phyloP scores from a whole-genome alignment of 2,329 filamentous ascomycete genomes.

The Penicillium sp. region DNA sequence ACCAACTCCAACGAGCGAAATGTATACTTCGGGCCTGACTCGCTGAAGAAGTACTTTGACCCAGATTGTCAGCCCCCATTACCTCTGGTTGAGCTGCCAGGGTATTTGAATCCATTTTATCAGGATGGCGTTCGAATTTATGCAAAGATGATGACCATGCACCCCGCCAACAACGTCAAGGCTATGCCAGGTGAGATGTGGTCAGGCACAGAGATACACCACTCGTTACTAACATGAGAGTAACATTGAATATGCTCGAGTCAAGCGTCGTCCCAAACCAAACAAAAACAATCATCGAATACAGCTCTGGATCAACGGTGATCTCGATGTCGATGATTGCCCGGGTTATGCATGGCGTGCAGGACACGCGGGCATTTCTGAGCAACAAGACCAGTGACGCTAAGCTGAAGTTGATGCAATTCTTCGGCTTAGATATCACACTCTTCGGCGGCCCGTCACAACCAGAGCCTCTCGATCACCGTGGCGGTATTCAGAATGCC shows the following conservation, averaged over 20 bases:
- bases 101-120: conserved; percentile 62
- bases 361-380: conserved; percentile 61
- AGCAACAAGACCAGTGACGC: conserved; percentile 64
- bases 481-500: conserved; percentile 61
- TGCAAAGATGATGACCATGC: conserved; percentile 70
- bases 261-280: conserved; percentile 50
- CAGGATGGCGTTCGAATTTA: conserved; percentile 67
- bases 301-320: conserved; percentile 67
- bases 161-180: conserved; percentile 70
- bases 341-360: conserved; percentile 57
- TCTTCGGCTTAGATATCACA: conserved; percentile 64
- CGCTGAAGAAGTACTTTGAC: conserved; percentile 64
- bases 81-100: conserved; percentile 67
- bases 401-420: conserved; percentile 63
- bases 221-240: not conserved
- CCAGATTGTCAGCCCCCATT: conserved; percentile 64
- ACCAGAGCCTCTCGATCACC: conserved; percentile 60
- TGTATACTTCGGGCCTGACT: conserved; percentile 64
- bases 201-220: not conserved
- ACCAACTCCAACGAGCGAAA: conserved; percentile 51
- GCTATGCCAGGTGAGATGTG: conserved; percentile 56
- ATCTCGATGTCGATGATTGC: conserved; percentile 65
- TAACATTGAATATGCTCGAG: conserved; percentile 60
- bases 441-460: conserved; percentile 66
- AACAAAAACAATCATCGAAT: conserved; percentile 63